Percentiles rank a stretch among this genome's conserved stretches.
Evolutionary conservation across 116 monocot species (phyloP).

Genomic region (Thalassia testudinum): DNA sequence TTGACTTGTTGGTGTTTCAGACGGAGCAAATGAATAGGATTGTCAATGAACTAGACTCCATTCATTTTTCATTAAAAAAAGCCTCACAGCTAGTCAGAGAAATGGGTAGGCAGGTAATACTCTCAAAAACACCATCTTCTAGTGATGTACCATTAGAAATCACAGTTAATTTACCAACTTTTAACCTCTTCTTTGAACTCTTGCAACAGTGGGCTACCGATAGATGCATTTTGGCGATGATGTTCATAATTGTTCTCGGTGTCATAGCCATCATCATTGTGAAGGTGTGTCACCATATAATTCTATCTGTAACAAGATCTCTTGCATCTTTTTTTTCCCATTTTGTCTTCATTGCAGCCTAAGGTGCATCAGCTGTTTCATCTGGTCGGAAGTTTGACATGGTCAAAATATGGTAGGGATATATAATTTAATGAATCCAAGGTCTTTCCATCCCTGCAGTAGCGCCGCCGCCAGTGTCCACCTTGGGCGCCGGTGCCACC

Average conservation of each 20-base stretch:
- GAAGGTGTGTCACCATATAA: slow-evolving; percentile 43
- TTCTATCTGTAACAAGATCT: neutral
- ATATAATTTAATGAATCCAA: neutral
- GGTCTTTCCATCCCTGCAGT: neutral
- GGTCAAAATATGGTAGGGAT: neutral
- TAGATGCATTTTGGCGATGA: slow-evolving; percentile 76
- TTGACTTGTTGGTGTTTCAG: slow-evolving; percentile 17
- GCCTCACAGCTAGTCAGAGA: slow-evolving; percentile 75
- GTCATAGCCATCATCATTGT: slow-evolving; percentile 76
- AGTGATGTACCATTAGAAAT: neutral
- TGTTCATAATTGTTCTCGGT: slow-evolving; percentile 66
- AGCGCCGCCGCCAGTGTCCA: no score
- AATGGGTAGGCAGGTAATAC: slow-evolving; percentile 65
- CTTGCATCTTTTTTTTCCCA: neutral
- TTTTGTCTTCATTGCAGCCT: neutral
- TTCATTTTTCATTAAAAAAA: slow-evolving; percentile 78
- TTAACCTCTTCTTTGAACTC: neutral
- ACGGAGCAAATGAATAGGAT: slow-evolving; percentile 89
- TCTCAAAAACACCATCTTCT: neutral
- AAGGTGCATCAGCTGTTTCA: neutral
- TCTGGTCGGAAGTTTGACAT: neutral
- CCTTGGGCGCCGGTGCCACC: no score
- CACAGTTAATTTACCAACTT: neutral
- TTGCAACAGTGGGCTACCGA: slow-evolving; percentile 70
- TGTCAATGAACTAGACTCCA: slow-evolving; percentile 77